Conservation (phyloP, 2,329 filamentous ascomycete genomes). For the Calonectria hawksworthii region DNA sequence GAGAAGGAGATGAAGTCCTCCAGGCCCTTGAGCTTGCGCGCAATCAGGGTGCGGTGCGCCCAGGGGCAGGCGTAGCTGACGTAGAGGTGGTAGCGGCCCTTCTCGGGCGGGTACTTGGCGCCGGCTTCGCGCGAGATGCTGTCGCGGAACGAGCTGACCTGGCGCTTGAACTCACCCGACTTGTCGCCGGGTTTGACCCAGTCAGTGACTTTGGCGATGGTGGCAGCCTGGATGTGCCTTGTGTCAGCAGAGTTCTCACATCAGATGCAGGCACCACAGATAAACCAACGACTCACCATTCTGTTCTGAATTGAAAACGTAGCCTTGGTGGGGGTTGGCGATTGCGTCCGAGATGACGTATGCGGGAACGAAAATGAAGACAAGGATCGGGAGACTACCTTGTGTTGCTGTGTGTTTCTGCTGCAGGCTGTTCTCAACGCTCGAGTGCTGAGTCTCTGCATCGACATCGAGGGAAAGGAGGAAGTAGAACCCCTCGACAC, state of each 20-base stretch:
- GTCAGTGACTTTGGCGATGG: conserved; percentile 73
- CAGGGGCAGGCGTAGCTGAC: conserved; percentile 95
- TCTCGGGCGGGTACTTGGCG: conserved; percentile 86
- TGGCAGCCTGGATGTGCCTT: conserved; percentile 32
- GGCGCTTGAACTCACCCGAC: conserved; percentile 93
- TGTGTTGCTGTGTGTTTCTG: conserved; percentile 22
- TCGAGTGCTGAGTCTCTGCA: conserved; percentile 37
- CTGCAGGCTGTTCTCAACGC: conserved; percentile 31
- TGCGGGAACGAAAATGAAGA: conserved; percentile 19
- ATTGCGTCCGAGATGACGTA: conserved; percentile 18
- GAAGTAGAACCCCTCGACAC: conserved; percentile 1
- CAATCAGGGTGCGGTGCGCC: conserved; percentile 91
- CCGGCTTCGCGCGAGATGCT: conserved; percentile 80
- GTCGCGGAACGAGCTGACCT: conserved; percentile 85
- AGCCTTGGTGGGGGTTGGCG: not conserved
- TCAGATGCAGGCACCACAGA: not conserved
- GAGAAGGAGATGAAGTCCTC: conserved; percentile 86
- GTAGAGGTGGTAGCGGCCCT: conserved; percentile 93
- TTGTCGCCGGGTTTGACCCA: conserved; percentile 86
- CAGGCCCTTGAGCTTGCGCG: conserved; percentile 90
- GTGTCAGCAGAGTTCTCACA: conserved; percentile 28
- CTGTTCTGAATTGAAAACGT: conserved; percentile 37
- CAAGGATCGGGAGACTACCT: conserved; percentile 27
- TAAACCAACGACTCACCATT: conserved; percentile 39
- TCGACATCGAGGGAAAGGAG: conserved; percentile 35